These are phyloP conservation scores for Russula earlei DNA, from an alignment of 768 basidiomycete species.

Conservation along the genomic window DNA sequence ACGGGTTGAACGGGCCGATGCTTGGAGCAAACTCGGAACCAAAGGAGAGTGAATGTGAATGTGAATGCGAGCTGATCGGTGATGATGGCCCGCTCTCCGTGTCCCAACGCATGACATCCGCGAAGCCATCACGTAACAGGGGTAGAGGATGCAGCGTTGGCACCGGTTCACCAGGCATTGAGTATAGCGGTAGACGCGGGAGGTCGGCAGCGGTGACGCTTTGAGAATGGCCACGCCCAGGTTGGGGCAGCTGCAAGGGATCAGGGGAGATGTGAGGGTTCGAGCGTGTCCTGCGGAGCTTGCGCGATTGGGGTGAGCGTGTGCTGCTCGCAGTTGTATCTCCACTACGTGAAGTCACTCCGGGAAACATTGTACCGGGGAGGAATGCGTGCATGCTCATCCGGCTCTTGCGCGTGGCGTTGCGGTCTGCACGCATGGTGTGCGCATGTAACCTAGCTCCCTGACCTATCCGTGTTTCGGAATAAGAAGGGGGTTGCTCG, in stretches of 20 bases:
- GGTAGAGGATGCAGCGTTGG: constrained; percentile 22
- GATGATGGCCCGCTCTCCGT: constrained; percentile 29
- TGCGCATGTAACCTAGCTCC: constrained; percentile 2
- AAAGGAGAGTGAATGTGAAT: constrained; percentile 20
- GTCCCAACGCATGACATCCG: constrained; percentile 56
- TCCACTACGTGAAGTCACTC: constrained; percentile 18
- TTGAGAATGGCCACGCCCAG: constrained; percentile 63
- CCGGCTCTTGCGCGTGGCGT: constrained; percentile 40
- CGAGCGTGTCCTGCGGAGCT: constrained; percentile 64
- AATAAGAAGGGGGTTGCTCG: constrained; percentile 7
- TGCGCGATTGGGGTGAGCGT: constrained; percentile 35
- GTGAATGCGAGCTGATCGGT: constrained; percentile 30
- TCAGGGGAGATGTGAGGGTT: constrained; percentile 46
- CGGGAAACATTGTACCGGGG: constrained; percentile 42
- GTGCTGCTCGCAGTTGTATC: constrained; percentile 17
- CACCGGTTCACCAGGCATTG: not conserved
- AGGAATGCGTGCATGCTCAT: constrained; percentile 60
- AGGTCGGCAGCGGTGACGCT: constrained; percentile 68
- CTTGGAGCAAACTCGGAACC: constrained; percentile 4
- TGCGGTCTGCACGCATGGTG: constrained; percentile 15
- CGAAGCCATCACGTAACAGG: constrained; percentile 46
- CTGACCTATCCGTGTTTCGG: constrained; percentile 1
- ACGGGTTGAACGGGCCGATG: constrained; percentile 42
- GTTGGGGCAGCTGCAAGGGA: constrained; percentile 21
- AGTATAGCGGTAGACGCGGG: constrained; percentile 30